Evolutionary conservation across 2,329 filamentous ascomycete genomes (phyloP).

Genomic region (Fusarium devonianum): DNA sequence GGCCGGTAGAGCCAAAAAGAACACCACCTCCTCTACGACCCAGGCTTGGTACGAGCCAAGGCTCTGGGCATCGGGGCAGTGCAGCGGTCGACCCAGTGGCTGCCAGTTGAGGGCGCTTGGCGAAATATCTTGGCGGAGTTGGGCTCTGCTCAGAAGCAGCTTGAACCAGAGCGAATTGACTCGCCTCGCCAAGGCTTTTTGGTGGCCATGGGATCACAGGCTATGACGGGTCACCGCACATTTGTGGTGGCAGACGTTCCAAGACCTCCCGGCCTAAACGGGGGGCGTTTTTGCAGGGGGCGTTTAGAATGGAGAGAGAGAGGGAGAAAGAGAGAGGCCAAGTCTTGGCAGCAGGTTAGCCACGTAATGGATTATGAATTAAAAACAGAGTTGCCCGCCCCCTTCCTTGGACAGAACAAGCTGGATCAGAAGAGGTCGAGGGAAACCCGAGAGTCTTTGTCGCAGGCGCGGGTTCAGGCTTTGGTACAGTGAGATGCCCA

Average conservation of each 20-base stretch:
- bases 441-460: too few species aligned
- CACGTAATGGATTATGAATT: slow-evolving; percentile 32
- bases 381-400: too few species aligned
- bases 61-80: slow-evolving; percentile 39
- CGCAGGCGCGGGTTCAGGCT: too few species aligned
- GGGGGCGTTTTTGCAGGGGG: too few species aligned
- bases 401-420: too few species aligned
- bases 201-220: slow-evolving; percentile 19
- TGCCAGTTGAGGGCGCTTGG: slow-evolving; percentile 7
- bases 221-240: slow-evolving; percentile 1
- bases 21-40: too few species aligned
- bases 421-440: not conserved
- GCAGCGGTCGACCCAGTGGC: slow-evolving; percentile 22
- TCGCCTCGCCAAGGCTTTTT: slow-evolving; percentile 27
- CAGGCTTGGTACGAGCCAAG: slow-evolving; percentile 37
- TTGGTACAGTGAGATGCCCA: too few species aligned
- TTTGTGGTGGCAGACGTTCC: slow-evolving; percentile 4
- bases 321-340: too few species aligned
- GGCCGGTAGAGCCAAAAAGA: slow-evolving; percentile 15
- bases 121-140: slow-evolving; percentile 25
- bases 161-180: not conserved
- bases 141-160: slow-evolving; percentile 1
- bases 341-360: slow-evolving; percentile 27
- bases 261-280: too few species aligned
- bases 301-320: too few species aligned